Percentiles rank a stretch among this genome's conserved stretches.
Conservation (phyloP, 1,139 yeast genomes). For the Candida glucosophila region DNA sequence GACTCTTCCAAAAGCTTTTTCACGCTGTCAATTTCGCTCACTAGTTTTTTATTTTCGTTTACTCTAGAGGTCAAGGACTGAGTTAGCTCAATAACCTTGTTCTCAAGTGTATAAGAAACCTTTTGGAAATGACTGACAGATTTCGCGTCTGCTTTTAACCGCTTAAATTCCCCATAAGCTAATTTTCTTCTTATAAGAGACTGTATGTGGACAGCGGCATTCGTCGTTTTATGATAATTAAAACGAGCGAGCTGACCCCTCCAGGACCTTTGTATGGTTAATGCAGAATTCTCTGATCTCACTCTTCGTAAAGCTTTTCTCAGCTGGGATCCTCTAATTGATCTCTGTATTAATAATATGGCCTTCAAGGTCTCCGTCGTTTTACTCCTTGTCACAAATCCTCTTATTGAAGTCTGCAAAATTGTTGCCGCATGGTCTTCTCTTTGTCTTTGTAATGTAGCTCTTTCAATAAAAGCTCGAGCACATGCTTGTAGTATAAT, state of each 20-base stretch:
- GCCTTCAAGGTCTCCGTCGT: slow-evolving; percentile 38
- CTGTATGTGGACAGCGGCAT: slow-evolving; percentile 65
- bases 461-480: slow-evolving; percentile 59
- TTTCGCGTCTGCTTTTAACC: slow-evolving; percentile 75
- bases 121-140: slow-evolving; percentile 86
- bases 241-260: slow-evolving; percentile 50
- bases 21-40: slow-evolving; percentile 49
- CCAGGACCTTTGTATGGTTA: slow-evolving; percentile 59
- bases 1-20: slow-evolving; percentile 52
- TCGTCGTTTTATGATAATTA: slow-evolving; percentile 28
- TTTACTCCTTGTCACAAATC: slow-evolving; percentile 45
- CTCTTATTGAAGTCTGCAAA: slow-evolving; percentile 69
- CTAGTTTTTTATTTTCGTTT: slow-evolving; percentile 70
- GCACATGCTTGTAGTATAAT: slow-evolving; percentile 49
- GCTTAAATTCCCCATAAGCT: slow-evolving; percentile 58
- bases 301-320: slow-evolving; percentile 39
- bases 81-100: slow-evolving; percentile 90
- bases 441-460: slow-evolving; percentile 45
- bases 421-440: slow-evolving; percentile 59
- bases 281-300: slow-evolving; percentile 56
- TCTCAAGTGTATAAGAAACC: slow-evolving; percentile 86
- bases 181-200: slow-evolving; percentile 67
- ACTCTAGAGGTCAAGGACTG: slow-evolving; percentile 72
- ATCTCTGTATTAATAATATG: slow-evolving; percentile 55
- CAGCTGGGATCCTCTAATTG: slow-evolving; percentile 59